A percentile compares a stretch with the other conserved stretches of the same genome.
Conservation (phyloP, 1,284 basidiomycete species). For the Ceratobasidium sp. region DNA sequence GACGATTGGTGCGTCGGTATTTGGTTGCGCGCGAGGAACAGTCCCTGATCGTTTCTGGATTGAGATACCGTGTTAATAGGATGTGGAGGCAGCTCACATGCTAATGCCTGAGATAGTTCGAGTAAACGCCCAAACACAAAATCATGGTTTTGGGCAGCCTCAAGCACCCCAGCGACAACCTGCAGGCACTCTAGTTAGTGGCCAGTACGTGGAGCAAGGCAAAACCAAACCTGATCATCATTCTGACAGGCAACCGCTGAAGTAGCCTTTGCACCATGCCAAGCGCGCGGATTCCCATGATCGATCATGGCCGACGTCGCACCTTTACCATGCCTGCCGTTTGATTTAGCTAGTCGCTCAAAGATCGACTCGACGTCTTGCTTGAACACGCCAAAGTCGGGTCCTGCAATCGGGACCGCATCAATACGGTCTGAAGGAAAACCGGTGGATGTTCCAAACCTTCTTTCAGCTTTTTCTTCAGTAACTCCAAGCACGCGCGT, state of each 20-base stretch:
- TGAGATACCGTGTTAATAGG: background rate
- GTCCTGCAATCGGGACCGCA: constrained; percentile 59
- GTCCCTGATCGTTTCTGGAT: constrained; percentile 44
- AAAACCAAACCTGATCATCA: constrained; percentile 72
- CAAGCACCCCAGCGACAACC: constrained; percentile 74
- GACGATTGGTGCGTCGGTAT: constrained; percentile 50
- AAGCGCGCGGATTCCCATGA: constrained; percentile 82
- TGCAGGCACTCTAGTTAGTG: constrained; percentile 39
- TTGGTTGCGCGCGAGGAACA: constrained; percentile 53
- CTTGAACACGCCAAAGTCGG: constrained; percentile 87
- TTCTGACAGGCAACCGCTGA: constrained; percentile 77
- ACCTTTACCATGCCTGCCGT: constrained; percentile 51
- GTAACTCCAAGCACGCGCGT: constrained; percentile 82
- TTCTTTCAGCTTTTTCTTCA: constrained; percentile 82
- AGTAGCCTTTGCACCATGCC: constrained; percentile 83
- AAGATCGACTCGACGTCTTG: constrained; percentile 88
- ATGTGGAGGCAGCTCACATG: constrained; percentile 66
- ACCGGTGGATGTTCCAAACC: constrained; percentile 60
- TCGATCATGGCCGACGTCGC: constrained; percentile 77
- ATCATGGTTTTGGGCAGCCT: constrained; percentile 74
- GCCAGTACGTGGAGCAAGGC: background rate
- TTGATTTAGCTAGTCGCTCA: constrained; percentile 76
- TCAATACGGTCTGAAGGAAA: background rate
- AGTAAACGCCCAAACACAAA: constrained; percentile 87
- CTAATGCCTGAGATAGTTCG: constrained; percentile 77